Conservation (phyloP, 2,329 filamentous ascomycete species). For the Cercospora janseana region DNA sequence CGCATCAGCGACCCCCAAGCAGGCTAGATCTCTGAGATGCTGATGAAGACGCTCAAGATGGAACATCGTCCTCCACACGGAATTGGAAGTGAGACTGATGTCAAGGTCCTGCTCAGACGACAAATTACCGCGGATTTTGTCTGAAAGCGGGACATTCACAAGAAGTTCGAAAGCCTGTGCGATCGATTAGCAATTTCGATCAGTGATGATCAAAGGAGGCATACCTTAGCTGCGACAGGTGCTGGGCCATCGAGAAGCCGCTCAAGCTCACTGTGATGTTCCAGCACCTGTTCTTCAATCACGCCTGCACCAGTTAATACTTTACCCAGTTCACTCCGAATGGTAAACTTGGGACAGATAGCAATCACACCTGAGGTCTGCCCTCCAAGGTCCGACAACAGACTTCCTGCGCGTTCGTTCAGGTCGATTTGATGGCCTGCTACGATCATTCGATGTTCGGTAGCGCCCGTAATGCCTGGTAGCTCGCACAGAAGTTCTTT, state of each 20-base stretch:
- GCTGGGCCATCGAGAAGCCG: conserved; percentile 65
- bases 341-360: conserved; percentile 30
- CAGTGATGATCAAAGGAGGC: not conserved
- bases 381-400: conserved; percentile 26
- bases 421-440: conserved; percentile 28
- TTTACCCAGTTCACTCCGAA: conserved; percentile 27
- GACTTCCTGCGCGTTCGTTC: conserved; percentile 12
- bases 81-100: conserved; percentile 61
- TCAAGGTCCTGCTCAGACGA: conserved; percentile 53
- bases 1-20: conserved; percentile 32
- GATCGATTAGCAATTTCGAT: conserved; percentile 1
- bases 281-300: conserved; percentile 75
- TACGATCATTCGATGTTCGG: conserved; percentile 28
- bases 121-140: conserved; percentile 51
- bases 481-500: conserved; percentile 27
- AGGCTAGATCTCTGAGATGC: conserved; percentile 50
- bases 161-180: conserved; percentile 65
- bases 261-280: conserved; percentile 82
- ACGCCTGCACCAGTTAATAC: conserved; percentile 39
- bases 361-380: conserved; percentile 27
- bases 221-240: conserved; percentile 51
- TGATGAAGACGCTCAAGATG: conserved; percentile 65
- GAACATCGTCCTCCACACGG: conserved; percentile 67
- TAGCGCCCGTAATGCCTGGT: conserved; percentile 27
- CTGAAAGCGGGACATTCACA: conserved; percentile 50